Percentiles rank a stretch among this genome's conserved stretches.
These are phyloP conservation scores for Biscogniauxia marginata DNA, from an alignment of 2,329 filamentous ascomycete genomes.

Conservation along the genomic window DNA sequence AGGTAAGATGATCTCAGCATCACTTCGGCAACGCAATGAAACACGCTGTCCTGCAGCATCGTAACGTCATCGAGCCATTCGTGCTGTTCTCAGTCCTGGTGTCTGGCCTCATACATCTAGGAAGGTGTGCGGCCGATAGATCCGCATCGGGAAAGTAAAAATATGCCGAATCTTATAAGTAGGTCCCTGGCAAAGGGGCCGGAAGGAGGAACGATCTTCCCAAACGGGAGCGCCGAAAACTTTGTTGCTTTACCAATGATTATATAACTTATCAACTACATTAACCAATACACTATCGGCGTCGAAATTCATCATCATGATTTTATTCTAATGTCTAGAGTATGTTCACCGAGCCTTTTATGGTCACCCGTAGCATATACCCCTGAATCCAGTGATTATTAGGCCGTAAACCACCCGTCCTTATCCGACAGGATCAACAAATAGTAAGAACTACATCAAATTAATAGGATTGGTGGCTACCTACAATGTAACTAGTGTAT, in stretches of 20 bases:
- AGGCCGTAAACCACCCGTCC: too few relatives aligned
- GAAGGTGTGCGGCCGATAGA: not conserved
- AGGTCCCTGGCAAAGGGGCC: not conserved
- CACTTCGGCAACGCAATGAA: constrained; percentile 12
- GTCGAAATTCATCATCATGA: too few relatives aligned
- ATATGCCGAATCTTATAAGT: not conserved
- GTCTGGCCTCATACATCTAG: not conserved
- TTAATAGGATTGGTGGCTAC: too few relatives aligned
- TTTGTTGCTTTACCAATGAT: not conserved
- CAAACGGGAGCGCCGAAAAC: too few relatives aligned
- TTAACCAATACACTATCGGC: too few relatives aligned
- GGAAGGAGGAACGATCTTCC: not conserved
- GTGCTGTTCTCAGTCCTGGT: not conserved
- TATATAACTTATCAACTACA: not conserved
- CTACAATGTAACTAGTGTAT: too few relatives aligned
- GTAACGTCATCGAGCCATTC: not conserved
- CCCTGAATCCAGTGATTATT: too few relatives aligned
- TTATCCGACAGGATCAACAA: too few relatives aligned
- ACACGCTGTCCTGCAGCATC: not conserved
- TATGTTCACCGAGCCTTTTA: too few relatives aligned
- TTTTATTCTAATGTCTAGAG: too few relatives aligned
- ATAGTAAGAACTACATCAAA: too few relatives aligned
- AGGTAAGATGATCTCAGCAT: constrained; percentile 10
- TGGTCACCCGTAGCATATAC: too few relatives aligned
- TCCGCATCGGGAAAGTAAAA: not conserved